Evolutionary conservation across 225 moss, liverwort and hornwort species (phyloP), one percentile per base, ranked within the genome.

Genomic region (Polytrichum commune): DNA sequence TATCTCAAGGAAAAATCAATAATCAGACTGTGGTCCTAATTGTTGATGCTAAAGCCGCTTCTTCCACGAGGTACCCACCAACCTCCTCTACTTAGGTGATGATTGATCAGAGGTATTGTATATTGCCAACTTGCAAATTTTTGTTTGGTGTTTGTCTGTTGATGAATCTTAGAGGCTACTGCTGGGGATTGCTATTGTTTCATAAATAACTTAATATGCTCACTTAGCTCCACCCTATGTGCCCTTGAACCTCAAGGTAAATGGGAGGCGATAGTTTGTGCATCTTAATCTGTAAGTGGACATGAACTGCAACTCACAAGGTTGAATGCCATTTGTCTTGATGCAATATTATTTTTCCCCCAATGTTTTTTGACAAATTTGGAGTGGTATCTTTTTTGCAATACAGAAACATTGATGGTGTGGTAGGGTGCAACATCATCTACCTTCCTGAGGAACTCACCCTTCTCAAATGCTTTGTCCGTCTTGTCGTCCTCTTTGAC

Each of bases 401-500:
- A 71, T 79, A 69, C 90, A 98, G 98, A 76, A 86, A 78, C 69
- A 65, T 90, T 53, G 98, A 95, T 75, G 95, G 85, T 29, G 74
- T 93, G 54, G 73, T 69, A 72, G 90, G 77, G 72, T 93, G 98
- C 73, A 85, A 80, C 66, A 71, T 87, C 27, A 83, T 98, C 54
- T 98, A 93, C 46, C 87, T 98, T 26, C 83, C 85, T 0, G 91
- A 98, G 67, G 98, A 98, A 67, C 77, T 78, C 30, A 73, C 33
- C 30, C 89, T 98, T 7, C 79, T 98, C 66, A 90, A 85, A 67
- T 98, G 95, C 82, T 93, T 98, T 74, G 69, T 90, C 19, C 93
- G 82, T 29, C 81, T 98, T 73, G 98, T 98, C 18, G 85, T 87
- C 56, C 35, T 82, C 26, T 93, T 88, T 74, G 98, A 98, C 74